phyloP scores from a whole-genome alignment of 1,284 basidiomycete genomes.

The Cystobasidium pallidum region DNA sequence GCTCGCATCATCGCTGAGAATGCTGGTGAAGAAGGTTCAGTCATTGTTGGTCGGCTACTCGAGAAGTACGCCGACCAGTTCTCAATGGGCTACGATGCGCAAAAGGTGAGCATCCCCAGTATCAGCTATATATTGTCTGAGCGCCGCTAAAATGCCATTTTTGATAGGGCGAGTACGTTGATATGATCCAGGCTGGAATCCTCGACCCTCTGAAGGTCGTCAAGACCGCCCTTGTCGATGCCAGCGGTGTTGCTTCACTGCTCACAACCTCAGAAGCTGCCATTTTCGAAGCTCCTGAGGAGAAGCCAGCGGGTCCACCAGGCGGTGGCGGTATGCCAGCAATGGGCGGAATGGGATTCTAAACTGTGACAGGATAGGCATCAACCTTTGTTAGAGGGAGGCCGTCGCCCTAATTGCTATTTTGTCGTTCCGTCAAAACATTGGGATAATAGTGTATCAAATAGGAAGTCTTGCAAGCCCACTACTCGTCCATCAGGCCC shows the following conservation, averaged over 20 bases:
- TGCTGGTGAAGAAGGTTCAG: conserved; percentile 90
- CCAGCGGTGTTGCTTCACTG: conserved; percentile 64
- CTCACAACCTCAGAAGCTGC: conserved; percentile 92
- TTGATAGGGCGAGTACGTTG: conserved; percentile 69
- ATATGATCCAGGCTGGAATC: conserved; percentile 93
- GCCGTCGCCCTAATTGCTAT: neutral
- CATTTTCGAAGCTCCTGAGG: conserved; percentile 87
- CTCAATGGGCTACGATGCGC: conserved; percentile 86
- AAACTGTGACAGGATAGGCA: neutral
- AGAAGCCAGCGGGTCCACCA: conserved; percentile 63
- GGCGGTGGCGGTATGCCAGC: conserved; percentile 54
- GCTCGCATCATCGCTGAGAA: conserved; percentile 89
- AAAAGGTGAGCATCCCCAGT: conserved; percentile 59
- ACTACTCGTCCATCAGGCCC: conserved; percentile 12
- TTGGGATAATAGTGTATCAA: conserved; percentile 6
- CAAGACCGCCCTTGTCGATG: conserved; percentile 82
- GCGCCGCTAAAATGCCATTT: neutral
- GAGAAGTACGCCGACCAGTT: conserved; percentile 75
- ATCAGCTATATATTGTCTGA: no score
- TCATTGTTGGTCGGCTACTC: conserved; percentile 85
- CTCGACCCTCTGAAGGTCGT: conserved; percentile 73
- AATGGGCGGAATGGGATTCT: conserved; percentile 47
- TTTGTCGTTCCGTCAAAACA: neutral
- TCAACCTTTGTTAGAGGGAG: conserved; percentile 33
- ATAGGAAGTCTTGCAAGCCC: neutral